Conservation (phyloP, 2,329 filamentous ascomycete genomes). For the Drechslerella coelobrocha region DNA sequence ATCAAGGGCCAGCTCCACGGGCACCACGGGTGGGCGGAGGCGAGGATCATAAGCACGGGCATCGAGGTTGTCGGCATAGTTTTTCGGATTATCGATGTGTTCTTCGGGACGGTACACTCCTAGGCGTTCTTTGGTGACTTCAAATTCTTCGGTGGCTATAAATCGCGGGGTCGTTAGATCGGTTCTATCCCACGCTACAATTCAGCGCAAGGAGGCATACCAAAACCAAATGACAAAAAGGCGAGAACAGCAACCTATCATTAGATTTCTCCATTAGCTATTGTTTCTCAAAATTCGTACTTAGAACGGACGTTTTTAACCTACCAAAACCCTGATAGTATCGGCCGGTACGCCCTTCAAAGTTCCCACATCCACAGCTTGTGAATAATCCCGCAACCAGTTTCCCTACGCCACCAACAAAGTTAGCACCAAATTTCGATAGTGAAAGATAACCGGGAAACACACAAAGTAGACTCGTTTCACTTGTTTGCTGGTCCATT, state of each 20-base stretch:
- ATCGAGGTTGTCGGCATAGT: conserved; percentile 85
- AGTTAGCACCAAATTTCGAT: neutral
- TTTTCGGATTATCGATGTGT: conserved; percentile 75
- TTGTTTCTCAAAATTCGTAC: neutral
- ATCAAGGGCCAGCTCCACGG: conserved; percentile 76
- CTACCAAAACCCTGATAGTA: conserved; percentile 78
- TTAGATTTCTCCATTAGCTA: conserved; percentile 35
- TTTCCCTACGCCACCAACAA: conserved; percentile 65
- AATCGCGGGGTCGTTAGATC: neutral
- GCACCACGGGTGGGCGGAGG: conserved; percentile 78
- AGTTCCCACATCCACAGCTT: conserved; percentile 80
- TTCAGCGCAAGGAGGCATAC: conserved; percentile 57
- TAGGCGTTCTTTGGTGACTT: conserved; percentile 79
- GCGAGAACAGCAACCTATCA: conserved; percentile 75
- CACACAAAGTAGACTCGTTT: conserved; percentile 67
- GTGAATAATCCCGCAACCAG: conserved; percentile 84
- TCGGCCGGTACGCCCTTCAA: conserved; percentile 79
- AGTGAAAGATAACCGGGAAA: neutral
- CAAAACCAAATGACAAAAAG: conserved; percentile 82
- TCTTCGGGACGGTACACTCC: conserved; percentile 81
- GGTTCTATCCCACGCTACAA: neutral
- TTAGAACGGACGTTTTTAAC: conserved; percentile 67
- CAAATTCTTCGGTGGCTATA: conserved; percentile 78
- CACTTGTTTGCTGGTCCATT: conserved; percentile 81
- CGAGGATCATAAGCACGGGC: conserved; percentile 81